Conservation (phyloP, 495 filamentous ascomycete species). For the Hyaloscypha variabilis region DNA sequence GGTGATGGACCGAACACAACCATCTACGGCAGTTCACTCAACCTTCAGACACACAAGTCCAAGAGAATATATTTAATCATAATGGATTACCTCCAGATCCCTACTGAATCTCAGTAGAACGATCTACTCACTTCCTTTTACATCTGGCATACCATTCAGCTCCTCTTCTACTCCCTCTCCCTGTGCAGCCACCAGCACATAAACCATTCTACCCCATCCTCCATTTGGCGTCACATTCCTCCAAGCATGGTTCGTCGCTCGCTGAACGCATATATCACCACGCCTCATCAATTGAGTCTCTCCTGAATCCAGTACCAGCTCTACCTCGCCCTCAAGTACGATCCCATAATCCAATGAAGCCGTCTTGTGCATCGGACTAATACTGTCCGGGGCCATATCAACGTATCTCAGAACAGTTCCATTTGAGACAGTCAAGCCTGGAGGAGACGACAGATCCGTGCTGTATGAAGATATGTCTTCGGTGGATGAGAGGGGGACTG, state of each 20-base stretch:
- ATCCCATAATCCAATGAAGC: slow-evolving; percentile 75
- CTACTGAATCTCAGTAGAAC: no score
- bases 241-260: slow-evolving; percentile 57
- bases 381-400: slow-evolving; percentile 8
- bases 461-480: slow-evolving; percentile 17
- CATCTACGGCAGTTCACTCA: neutral
- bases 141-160: slow-evolving; percentile 9
- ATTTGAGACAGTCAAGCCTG: slow-evolving; percentile 15
- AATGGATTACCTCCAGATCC: no score
- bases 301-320: slow-evolving; percentile 63
- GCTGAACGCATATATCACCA: slow-evolving; percentile 46
- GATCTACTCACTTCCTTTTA: slow-evolving; percentile 15
- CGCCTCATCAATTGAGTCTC: slow-evolving; percentile 55
- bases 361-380: slow-evolving; percentile 65
- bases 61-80: no score
- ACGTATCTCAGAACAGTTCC: slow-evolving; percentile 20
- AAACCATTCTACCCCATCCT: slow-evolving; percentile 60
- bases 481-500: slow-evolving; percentile 11
- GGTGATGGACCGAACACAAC: no score
- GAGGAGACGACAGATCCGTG: slow-evolving; percentile 16
- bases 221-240: slow-evolving; percentile 47
- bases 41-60: neutral
- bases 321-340: slow-evolving; percentile 70
- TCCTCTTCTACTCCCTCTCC: slow-evolving; percentile 15
- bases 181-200: slow-evolving; percentile 48